Percentiles rank a stretch among this genome's conserved stretches.
These are phyloP conservation scores for Orbilia brochopaga DNA, from an alignment of 2,329 filamentous ascomycete species.

Conservation along the genomic window DNA sequence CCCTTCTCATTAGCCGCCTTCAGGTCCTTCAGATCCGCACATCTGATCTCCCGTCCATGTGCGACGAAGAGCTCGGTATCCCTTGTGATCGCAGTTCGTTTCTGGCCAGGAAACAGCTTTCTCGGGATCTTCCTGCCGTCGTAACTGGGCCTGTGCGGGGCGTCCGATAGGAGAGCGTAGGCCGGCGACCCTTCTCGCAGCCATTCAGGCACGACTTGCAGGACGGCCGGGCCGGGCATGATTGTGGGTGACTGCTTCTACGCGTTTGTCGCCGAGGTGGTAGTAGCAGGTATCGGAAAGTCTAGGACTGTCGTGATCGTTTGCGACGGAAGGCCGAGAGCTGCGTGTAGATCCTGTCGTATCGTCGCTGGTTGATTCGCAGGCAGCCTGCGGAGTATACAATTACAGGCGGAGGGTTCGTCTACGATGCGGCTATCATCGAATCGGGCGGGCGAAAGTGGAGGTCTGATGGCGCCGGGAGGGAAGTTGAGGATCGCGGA, in stretches of 20 bases:
- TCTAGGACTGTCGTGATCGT: constrained; percentile 5
- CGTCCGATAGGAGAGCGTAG: constrained; percentile 19
- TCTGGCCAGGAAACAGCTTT: constrained; percentile 60
- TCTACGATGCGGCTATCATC: background rate
- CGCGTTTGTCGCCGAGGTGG: constrained; percentile 9
- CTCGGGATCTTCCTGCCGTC: constrained; percentile 38
- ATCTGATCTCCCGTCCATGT: constrained; percentile 86
- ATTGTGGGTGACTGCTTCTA: constrained; percentile 7
- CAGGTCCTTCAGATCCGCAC: constrained; percentile 81
- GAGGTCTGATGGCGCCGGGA: constrained; percentile 17
- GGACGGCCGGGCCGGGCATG: constrained; percentile 43
- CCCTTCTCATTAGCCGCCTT: constrained; percentile 63
- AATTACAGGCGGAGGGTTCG: background rate
- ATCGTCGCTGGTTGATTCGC: background rate
- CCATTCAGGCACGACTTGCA: constrained; percentile 40
- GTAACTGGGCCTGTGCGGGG: constrained; percentile 16
- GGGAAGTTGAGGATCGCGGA: constrained; percentile 15
- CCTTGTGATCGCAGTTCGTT: constrained; percentile 75
- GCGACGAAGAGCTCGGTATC: constrained; percentile 89
- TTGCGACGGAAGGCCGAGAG: background rate
- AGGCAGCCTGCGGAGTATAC: background rate
- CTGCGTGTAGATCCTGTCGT: background rate
- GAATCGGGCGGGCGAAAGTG: constrained; percentile 8
- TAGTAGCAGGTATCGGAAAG: background rate
- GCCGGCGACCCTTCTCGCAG: constrained; percentile 27